Evolutionary conservation across 345 rosid genomes (phyloP), one percentile per base, ranked within the genome.

Genomic region (Eucalyptus sideroxylon): DNA sequence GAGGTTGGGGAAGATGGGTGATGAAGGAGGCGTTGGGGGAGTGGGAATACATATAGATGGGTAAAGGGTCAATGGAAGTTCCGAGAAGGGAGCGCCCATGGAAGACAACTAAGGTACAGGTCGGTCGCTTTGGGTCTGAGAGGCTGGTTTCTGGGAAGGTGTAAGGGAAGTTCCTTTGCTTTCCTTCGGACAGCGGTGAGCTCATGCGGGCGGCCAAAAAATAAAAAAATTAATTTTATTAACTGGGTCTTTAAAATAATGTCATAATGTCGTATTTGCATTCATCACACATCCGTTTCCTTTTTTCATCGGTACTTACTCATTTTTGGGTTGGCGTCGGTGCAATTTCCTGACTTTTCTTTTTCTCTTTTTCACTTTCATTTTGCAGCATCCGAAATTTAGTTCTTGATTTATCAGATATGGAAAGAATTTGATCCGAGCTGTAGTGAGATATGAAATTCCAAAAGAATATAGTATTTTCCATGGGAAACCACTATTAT

Each of bases 31-130:
- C 40, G 34, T 19, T 45, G 30, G 56, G 87, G 62, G 45, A 9
- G 85, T 59, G 87, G 86, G 49, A 2, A 81, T 8, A 55, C 92
- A 88, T 86, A 91, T 87, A 90, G 77, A 88, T 8, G 30, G 88
- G 92, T 49, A 86, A 65, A 69, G 55, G 83, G 81, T 55, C 51
- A 50, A 59, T 50, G 93, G 91, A 88, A 90, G 90, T 96, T 94
- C 98, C 94, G 87, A 93, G 94, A 95, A 95, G 92, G 87, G 49
- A 81, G 93, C 72, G 93, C 90, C 91, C 91, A 93, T 90, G 90
- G 92, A 87, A 86, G 95, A 88, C 97, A 96, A 91, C 96, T 93
- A 87, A 92, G 90, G n/a, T 62, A 93, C 93, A 93, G 95, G 87
- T 77, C 83, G 83, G 83, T 77, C 47, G 4, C 24, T 6, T 21